Percentiles rank a stretch among this genome's conserved stretches.
phyloP scores from a whole-genome alignment of 495 filamentous ascomycete species.

The Penicillium herquei region DNA sequence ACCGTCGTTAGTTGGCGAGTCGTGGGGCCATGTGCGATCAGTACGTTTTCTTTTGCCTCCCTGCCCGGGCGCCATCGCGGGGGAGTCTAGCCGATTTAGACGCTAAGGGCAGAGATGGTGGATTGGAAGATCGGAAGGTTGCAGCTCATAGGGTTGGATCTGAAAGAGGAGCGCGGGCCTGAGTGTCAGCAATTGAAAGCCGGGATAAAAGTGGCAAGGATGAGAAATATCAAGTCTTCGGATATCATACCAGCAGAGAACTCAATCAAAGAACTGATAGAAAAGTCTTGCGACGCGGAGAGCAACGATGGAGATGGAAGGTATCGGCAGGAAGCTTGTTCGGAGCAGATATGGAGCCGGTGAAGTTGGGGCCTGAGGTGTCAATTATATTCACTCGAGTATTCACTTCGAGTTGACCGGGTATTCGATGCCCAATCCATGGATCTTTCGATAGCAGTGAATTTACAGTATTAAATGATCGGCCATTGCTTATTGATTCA shows the following conservation, averaged over 20 bases:
- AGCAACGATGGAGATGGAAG: slow-evolving; percentile 19
- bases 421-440: no score
- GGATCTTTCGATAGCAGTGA: no score
- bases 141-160: slow-evolving; percentile 38
- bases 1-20: slow-evolving; percentile 47
- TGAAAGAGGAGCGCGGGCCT: slow-evolving; percentile 9
- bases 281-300: slow-evolving; percentile 6
- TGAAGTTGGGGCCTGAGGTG: slow-evolving; percentile 18
- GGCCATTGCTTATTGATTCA: no score
- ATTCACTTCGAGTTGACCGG: neutral
- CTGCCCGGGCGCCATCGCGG: slow-evolving; percentile 50
- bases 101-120: slow-evolving; percentile 29
- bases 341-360: slow-evolving; percentile 14
- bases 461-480: no score
- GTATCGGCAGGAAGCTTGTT: slow-evolving; percentile 22
- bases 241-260: slow-evolving; percentile 18
- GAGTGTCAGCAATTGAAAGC: slow-evolving; percentile 15
- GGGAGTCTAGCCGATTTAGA: slow-evolving; percentile 20
- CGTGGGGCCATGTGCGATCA: slow-evolving; percentile 52
- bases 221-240: neutral
- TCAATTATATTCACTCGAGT: neutral
- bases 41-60: slow-evolving; percentile 59
- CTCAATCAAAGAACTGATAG: slow-evolving; percentile 4
- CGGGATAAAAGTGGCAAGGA: neutral
- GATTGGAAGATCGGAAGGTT: slow-evolving; percentile 32